These are phyloP conservation scores for Termitomyces sp. DNA, from an alignment of 768 basidiomycete genomes.

Conservation along the genomic window DNA sequence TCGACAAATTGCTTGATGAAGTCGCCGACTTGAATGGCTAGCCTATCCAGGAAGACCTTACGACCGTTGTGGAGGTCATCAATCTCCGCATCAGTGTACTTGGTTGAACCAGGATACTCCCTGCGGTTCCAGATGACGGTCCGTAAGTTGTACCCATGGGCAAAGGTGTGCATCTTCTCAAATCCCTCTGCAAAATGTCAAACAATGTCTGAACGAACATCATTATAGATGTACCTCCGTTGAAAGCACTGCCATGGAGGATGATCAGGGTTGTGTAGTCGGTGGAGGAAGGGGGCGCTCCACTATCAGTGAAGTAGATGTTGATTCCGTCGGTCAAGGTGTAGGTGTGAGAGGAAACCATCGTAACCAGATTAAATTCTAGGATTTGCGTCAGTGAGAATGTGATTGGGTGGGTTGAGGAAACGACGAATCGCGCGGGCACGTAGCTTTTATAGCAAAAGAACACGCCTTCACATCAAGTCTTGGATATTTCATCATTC, in stretches of 20 bases:
- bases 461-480: too few species aligned
- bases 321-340: slow-evolving; percentile 21
- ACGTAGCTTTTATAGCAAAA: too few species aligned
- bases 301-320: slow-evolving; percentile 31
- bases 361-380: too few species aligned
- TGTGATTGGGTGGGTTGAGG: too few species aligned
- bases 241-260: slow-evolving; percentile 32
- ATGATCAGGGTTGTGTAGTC: slow-evolving; percentile 33
- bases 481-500: too few species aligned
- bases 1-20: slow-evolving; percentile 27
- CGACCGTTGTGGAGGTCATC: slow-evolving; percentile 23
- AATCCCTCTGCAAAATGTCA: slow-evolving; percentile 9
- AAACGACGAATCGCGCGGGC: too few species aligned
- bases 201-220: too few species aligned
- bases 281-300: slow-evolving; percentile 21
- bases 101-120: slow-evolving; percentile 30
- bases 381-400: too few species aligned
- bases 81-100: slow-evolving; percentile 29
- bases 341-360: slow-evolving; percentile 9
- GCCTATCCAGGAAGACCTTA: slow-evolving; percentile 22
- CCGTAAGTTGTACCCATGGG: slow-evolving; percentile 22
- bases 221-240: too few species aligned
- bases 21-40: slow-evolving; percentile 20
- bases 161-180: slow-evolving; percentile 17
- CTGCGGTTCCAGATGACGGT: slow-evolving; percentile 26